A percentile compares a stretch with the other conserved stretches of the same genome.
phyloP scores from a whole-genome alignment of 805 yeast genomes.

The Saturnispora zaruensis region DNA sequence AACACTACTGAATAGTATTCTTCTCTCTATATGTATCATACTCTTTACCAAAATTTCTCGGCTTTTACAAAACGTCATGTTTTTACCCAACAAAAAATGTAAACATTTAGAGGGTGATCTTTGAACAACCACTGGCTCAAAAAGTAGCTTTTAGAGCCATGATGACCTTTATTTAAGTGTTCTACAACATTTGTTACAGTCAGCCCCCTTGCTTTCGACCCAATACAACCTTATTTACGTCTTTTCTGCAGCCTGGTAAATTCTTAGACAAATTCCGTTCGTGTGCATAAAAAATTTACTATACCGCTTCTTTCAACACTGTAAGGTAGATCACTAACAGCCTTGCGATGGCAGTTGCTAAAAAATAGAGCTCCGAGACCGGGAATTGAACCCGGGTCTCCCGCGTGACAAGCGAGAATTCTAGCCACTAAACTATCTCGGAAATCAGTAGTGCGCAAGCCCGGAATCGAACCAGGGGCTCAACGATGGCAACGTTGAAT shows the following conservation, averaged over 20 bases:
- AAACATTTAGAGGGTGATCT: not conserved
- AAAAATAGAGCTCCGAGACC: constrained; percentile 29
- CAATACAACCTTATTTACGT: too few species aligned
- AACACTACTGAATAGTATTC: too few species aligned
- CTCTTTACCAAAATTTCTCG: not conserved
- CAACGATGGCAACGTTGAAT: constrained; percentile 25
- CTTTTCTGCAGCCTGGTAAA: too few species aligned
- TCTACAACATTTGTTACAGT: too few species aligned
- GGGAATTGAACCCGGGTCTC: constrained; percentile 37
- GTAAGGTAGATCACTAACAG: not conserved
- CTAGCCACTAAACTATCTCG: constrained; percentile 36
- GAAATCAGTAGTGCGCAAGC: constrained; percentile 22
- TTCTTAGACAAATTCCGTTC: not conserved
- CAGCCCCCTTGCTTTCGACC: too few species aligned
- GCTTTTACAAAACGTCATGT: not conserved
- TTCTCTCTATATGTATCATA: not conserved
- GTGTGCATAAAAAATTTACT: not conserved
- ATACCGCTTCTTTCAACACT: not conserved
- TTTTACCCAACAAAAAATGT: not conserved
- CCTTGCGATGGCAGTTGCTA: too few species aligned
- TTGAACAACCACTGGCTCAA: too few species aligned
- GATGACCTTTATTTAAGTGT: too few species aligned
- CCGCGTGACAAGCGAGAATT: constrained; percentile 37
- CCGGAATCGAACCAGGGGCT: constrained; percentile 26
- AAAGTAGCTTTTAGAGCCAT: too few species aligned